A percentile compares a stretch with the other conserved stretches of the same genome.
Evolutionary conservation across 768 basidiomycete species (phyloP).

Genomic region (Serendipita sp.): DNA sequence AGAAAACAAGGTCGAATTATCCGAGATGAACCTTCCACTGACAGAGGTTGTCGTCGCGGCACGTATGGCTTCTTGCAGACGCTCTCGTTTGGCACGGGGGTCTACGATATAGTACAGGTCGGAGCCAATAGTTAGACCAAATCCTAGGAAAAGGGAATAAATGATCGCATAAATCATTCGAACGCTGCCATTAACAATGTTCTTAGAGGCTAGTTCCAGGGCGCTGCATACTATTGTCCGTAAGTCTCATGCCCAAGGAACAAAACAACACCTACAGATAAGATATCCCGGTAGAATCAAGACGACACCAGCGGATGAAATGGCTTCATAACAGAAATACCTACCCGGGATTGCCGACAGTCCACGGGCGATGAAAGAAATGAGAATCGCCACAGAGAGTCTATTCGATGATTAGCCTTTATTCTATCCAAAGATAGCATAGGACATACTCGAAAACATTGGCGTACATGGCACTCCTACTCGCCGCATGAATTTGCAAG

Average conservation of each 20-base stretch:
- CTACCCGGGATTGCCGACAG: slow-evolving; percentile 61
- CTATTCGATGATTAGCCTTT: slow-evolving; percentile 23
- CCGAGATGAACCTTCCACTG: slow-evolving; percentile 52
- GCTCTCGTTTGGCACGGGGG: slow-evolving; percentile 30
- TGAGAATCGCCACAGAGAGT: slow-evolving; percentile 65
- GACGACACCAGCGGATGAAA: slow-evolving; percentile 76
- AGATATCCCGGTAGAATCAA: slow-evolving; percentile 83
- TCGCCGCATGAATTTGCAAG: slow-evolving; percentile 58
- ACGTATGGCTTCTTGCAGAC: slow-evolving; percentile 37
- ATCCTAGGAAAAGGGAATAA: slow-evolving; percentile 71
- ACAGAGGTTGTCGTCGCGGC: slow-evolving; percentile 35
- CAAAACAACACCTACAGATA: slow-evolving; percentile 35
- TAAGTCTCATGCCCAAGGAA: slow-evolving; percentile 8
- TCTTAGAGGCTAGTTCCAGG: slow-evolving; percentile 70
- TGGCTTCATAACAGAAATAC: slow-evolving; percentile 82
- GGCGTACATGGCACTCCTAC: slow-evolving; percentile 65
- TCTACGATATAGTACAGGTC: slow-evolving; percentile 67
- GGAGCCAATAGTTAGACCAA: slow-evolving; percentile 70
- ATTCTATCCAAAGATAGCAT: not conserved
- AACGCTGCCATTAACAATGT: slow-evolving; percentile 69
- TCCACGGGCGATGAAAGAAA: slow-evolving; percentile 68
- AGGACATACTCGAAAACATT: slow-evolving; percentile 77
- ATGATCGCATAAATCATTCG: slow-evolving; percentile 85
- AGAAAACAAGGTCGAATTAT: slow-evolving; percentile 27
- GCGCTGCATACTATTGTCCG: slow-evolving; percentile 53